Evolutionary conservation across 75 land plant genomes (phyloP).

Genomic region (Pinus taeda): DNA sequence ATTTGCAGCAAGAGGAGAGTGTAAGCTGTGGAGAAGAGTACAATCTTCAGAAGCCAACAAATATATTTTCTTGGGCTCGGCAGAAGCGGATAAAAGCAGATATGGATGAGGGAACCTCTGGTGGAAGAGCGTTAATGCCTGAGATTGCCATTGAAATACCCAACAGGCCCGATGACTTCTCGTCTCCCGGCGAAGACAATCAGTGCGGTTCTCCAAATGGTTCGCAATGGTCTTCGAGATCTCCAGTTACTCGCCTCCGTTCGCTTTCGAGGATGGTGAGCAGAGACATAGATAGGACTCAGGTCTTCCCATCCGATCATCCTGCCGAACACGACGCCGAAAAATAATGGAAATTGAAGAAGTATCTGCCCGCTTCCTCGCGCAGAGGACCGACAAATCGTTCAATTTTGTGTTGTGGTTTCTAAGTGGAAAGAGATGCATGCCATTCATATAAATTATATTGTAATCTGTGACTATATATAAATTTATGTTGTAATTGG

Average conservation of each 20-base stretch:
- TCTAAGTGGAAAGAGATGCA: no score
- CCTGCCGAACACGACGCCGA: no score
- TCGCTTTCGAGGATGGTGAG: slow-evolving; percentile 1
- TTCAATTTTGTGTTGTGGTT: no score
- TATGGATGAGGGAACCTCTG: no score
- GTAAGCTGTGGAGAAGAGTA: no score
- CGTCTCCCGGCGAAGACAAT: not conserved
- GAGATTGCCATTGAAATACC: not conserved
- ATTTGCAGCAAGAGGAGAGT: not conserved
- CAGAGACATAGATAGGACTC: not conserved
- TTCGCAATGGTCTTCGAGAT: not conserved
- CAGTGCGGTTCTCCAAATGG: not conserved
- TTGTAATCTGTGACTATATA: no score
- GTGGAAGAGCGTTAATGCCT: not conserved
- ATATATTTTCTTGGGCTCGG: not conserved
- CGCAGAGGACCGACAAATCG: no score
- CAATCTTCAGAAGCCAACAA: not conserved
- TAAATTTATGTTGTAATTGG: no score
- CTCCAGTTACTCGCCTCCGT: not conserved
- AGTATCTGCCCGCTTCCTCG: no score
- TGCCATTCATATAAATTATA: no score
- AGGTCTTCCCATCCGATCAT: not conserved
- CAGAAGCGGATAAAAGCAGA: no score
- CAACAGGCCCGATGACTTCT: not conserved
- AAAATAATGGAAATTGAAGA: no score